These are phyloP conservation scores for Grosmannia penicillata DNA, from an alignment of 2,329 filamentous ascomycete species.

Conservation along the genomic window DNA sequence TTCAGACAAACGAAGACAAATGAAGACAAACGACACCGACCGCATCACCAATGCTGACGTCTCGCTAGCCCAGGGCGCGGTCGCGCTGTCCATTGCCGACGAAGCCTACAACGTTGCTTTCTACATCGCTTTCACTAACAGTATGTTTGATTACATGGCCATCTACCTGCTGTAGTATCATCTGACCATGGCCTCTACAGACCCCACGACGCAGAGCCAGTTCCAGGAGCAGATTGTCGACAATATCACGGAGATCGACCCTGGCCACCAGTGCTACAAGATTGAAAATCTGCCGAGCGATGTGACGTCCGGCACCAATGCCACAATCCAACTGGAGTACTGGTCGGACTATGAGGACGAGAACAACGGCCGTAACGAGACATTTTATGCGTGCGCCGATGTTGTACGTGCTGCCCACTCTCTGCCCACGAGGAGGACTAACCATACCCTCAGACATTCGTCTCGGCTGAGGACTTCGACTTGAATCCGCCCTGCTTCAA, in stretches of 20 bases:
- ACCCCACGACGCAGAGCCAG: slow-evolving; percentile 18
- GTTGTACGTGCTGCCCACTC: no score
- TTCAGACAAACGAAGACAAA: no score
- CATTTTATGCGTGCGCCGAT: slow-evolving; percentile 23
- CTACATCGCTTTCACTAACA: slow-evolving; percentile 17
- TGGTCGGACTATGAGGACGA: slow-evolving; percentile 15
- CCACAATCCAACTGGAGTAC: slow-evolving; percentile 23
- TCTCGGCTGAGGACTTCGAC: slow-evolving; percentile 13
- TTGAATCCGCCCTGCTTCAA: slow-evolving; percentile 22
- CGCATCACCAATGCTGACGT: neutral
- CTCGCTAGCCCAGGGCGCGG: slow-evolving; percentile 6
- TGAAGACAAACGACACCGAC: no score
- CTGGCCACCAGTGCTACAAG: slow-evolving; percentile 23
- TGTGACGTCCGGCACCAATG: slow-evolving; percentile 17
- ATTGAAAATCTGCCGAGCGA: slow-evolving; percentile 14
- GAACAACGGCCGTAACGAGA: slow-evolving; percentile 16
- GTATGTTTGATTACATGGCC: slow-evolving; percentile 14
- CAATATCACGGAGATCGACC: slow-evolving; percentile 15
- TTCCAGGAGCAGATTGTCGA: slow-evolving; percentile 17
- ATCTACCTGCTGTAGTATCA: no score
- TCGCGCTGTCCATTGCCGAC: slow-evolving; percentile 10
- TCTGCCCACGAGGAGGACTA: no score
- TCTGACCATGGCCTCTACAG: no score
- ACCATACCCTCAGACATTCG: slow-evolving; percentile 7
- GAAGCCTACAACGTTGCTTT: slow-evolving; percentile 11